These are phyloP conservation scores for Coemansia sp. DNA, from an alignment of 192 early-diverging fungal genomes.

Conservation along the genomic window DNA sequence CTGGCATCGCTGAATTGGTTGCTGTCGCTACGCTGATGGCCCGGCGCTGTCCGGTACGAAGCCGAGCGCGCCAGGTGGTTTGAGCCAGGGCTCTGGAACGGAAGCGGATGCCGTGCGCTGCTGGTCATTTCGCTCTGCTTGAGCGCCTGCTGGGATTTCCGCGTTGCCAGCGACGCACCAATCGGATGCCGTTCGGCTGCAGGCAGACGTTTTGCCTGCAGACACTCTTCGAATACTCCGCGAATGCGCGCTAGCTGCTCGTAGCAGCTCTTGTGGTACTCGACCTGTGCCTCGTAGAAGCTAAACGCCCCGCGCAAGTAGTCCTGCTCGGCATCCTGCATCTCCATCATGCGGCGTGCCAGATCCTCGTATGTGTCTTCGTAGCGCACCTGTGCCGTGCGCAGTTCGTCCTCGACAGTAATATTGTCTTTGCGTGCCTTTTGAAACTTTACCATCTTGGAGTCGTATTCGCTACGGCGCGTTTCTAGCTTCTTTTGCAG, in stretches of 20 bases:
- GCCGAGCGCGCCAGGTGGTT: conserved; percentile 30
- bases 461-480: conserved; percentile 89
- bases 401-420: conserved; percentile 87
- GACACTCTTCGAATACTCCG: conserved; percentile 32
- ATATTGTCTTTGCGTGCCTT: conserved; percentile 89
- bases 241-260: conserved; percentile 36
- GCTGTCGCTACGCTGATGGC: conserved; percentile 26
- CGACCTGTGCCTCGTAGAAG: conserved; percentile 51
- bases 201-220: conserved; percentile 30
- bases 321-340: conserved; percentile 79
- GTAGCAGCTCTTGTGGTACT: conserved; percentile 40
- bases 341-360: conserved; percentile 71
- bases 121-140: conserved; percentile 16
- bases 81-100: conserved; percentile 20
- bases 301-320: conserved; percentile 53
- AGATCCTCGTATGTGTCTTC: conserved; percentile 84
- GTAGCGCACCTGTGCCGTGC: conserved; percentile 86
- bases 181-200: conserved; percentile 37
- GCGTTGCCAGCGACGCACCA: conserved; percentile 19
- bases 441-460: conserved; percentile 83
- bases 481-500: conserved; percentile 85
- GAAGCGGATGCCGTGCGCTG: conserved; percentile 23
- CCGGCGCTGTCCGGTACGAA: conserved; percentile 15
- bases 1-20: conserved; percentile 37
- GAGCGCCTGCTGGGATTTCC: conserved; percentile 30